A percentile compares a stretch with the other conserved stretches of the same genome.
phyloP scores from a whole-genome alignment of 1,139 yeast species.

The Trichomonascaceae sp. region DNA sequence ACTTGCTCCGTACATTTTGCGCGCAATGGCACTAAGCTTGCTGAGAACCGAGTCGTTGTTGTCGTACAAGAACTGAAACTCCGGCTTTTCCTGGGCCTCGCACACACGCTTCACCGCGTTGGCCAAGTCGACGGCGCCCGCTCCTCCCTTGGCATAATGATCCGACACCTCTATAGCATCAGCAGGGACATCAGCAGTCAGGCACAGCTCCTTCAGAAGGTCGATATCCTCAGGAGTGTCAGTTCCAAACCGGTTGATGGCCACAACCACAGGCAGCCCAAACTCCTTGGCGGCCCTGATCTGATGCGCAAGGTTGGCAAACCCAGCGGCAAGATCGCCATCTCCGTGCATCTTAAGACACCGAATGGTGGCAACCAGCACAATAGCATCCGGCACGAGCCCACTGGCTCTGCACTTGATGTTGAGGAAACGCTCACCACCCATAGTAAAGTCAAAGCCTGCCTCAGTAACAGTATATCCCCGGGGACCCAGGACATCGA shows the following conservation, averaged over 20 bases:
- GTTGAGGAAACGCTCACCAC: constrained; percentile 95
- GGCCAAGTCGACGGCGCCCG: constrained; percentile 84
- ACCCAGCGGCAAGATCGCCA: constrained; percentile 78
- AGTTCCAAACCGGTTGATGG: constrained; percentile 82
- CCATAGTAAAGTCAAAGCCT: constrained; percentile 98
- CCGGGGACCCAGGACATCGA: constrained; percentile 63
- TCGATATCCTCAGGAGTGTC: constrained; percentile 79
- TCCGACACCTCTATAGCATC: constrained; percentile 79
- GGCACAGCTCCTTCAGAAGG: constrained; percentile 67
- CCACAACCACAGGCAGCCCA: constrained; percentile 78
- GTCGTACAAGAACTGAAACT: constrained; percentile 63
- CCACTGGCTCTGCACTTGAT: constrained; percentile 94
- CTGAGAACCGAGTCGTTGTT: constrained; percentile 64
- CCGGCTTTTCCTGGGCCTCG: constrained; percentile 34
- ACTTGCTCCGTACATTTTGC: constrained; percentile 89
- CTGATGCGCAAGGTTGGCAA: constrained; percentile 85
- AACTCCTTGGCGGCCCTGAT: constrained; percentile 75
- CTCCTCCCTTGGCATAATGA: constrained; percentile 98
- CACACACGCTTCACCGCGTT: constrained; percentile 64
- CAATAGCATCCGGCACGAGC: constrained; percentile 79
- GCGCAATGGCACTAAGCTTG: constrained; percentile 72
- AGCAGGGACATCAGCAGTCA: constrained; percentile 73
- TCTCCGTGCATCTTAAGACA: constrained; percentile 97
- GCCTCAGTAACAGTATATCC: constrained; percentile 97
- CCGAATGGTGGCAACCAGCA: constrained; percentile 92